Base-by-base conservation (phyloP, 2,329 filamentous ascomycete species). In the Penicillium italicum region DNA sequence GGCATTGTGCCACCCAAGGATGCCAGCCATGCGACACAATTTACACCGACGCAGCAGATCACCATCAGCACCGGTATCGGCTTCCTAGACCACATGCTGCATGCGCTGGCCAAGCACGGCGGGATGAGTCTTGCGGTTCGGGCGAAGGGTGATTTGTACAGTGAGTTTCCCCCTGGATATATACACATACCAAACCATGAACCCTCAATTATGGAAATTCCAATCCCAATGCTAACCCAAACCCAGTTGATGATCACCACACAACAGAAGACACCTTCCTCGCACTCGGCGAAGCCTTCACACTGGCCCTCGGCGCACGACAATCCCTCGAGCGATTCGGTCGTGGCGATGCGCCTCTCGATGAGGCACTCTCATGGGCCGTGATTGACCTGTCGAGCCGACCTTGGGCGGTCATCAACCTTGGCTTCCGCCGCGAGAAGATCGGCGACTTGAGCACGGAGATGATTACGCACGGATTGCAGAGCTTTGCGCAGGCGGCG, bases 51-150 rank as follows among this genome's bases (percentile, higher is more conserved):
- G 40, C 94, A 97, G 76, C 86, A 85, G 58, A 97, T 97, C 72
- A 85, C 85, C 70, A 82, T 97, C 63, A 87, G 90, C 80, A 96
- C 93, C 0, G 94, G 94, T 62, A 96, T 99, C 74, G 94, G 94
- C 57, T 99, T 99, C 77, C 82, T 99, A 54, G 94, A 99, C 78
- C 94, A 99, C 80, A 97, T 99, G 93, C 83, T 97, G 48, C 94
- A 99, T 76, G 94, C 94, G 6, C 82, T 97, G 53, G 90, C 94
- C 48, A 97, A 99, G 77, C 94, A 99, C 77, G 86, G 89, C 6
- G 93, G 94, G 60, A 97, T 93, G 94, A 94, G 89, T 78, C 77
- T 99, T 66, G 85, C 85, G 31, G 79, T 99, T 55, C 81, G 85
- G 62, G 95, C 91, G 75, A 84, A 88, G 73, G 94, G 94, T 52